These are phyloP conservation scores for Candida frijolesensis DNA, from an alignment of 1,139 yeast genomes.

Conservation along the genomic window DNA sequence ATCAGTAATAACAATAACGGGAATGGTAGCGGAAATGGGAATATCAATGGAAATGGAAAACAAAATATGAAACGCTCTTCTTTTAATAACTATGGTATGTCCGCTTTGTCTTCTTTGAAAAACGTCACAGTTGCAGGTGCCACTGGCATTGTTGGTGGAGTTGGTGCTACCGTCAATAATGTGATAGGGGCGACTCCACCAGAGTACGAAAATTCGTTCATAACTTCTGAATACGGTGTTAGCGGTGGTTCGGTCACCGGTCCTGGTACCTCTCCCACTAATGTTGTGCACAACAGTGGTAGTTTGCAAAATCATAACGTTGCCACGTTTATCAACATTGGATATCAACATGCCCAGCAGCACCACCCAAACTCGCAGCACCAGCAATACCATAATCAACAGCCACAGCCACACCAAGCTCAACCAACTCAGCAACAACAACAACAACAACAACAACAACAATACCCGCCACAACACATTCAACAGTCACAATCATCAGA, in stretches of 20 bases:
- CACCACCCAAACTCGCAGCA: constrained; percentile 3
- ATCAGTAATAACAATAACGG: constrained; percentile 6
- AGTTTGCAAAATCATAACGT: constrained; percentile 5
- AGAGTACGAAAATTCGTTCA: constrained; percentile 5
- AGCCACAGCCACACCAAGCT: background rate
- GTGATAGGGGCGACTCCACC: constrained; percentile 5
- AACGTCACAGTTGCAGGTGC: background rate
- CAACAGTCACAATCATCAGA: constrained; percentile 5
- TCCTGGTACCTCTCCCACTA: constrained; percentile 4
- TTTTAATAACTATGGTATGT: background rate
- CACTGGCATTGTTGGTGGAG: background rate
- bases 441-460: constrained; percentile 1
- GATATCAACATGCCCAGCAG: constrained; percentile 2
- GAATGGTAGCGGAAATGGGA: constrained; percentile 10
- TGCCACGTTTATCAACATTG: constrained; percentile 13
- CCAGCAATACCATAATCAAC: constrained; percentile 7
- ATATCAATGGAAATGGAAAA: constrained; percentile 11
- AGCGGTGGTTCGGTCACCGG: background rate
- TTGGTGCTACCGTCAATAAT: background rate
- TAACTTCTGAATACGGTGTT: background rate
- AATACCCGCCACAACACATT: constrained; percentile 6
- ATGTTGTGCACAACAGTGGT: background rate
- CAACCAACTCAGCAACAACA: background rate
- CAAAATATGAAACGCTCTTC: constrained; percentile 1
- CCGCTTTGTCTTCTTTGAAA: background rate